Base-by-base conservation (phyloP, 140 eudicot species). In the Bidens hawaiensis region DNA sequence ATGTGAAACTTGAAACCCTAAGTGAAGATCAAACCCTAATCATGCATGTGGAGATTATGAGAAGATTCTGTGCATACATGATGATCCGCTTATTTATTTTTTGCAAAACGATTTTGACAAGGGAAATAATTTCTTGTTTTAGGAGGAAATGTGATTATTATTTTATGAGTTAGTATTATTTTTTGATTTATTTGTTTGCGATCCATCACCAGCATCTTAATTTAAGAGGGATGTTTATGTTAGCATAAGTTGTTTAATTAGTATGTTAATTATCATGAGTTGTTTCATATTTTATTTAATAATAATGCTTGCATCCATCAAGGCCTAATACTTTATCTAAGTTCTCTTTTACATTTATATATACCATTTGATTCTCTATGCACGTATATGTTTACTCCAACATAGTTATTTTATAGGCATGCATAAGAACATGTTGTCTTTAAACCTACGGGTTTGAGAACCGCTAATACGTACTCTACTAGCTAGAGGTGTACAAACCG, bases 41-140 rank as follows among this genome's bases (percentile, higher is more conserved):
- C 14, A 5, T 52, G 10, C 36, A 53, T 53, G 36, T 3, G 12
- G 25, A 13, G 21, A 52, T 23, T 45, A 52, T 51, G 11, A 43
- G 56, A 52, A 62, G 76, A 62, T 62, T 71, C 41, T 51, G 48
- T 62, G 52, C n/a, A n/a, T n/a, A n/a, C n/a, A n/a, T n/a, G 40
- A 70, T 40, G 41, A 53, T 64, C 61, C 71, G 56, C 72, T 72
- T 43, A 45, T n/a, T n/a, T n/a, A n/a, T 11, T 27, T 30, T 56
- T 64, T 33, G n/a, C n/a, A 10, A 25, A 50, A 40, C 38, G 41
- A 48, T 58, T 33, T 17, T 13, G 40, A 2, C 46, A 49, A 38
- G 52, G 70, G 34, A 61, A 36, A 19, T 19, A 31, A 48, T 27
- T 43, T 65, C 23, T n/a, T 56, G 15, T 54, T 56, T 56, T 52